Percentiles rank a stretch among this genome's conserved stretches.
Conservation (phyloP, 2,329 filamentous ascomycete species). For the Ophiostoma ulmi region DNA sequence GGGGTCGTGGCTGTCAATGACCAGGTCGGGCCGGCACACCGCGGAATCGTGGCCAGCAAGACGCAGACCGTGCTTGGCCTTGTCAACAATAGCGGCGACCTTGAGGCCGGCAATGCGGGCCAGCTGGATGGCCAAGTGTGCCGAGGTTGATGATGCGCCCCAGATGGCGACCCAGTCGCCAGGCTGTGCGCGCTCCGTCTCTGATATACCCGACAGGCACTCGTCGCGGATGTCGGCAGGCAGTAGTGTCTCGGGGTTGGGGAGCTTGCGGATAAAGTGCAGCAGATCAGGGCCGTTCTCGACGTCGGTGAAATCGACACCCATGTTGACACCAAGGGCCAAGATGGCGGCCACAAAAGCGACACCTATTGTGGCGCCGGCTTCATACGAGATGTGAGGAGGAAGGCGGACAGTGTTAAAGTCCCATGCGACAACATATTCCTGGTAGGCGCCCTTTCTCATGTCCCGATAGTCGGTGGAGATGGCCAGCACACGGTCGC, state of each 20-base stretch:
- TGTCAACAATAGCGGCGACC: conserved; percentile 62
- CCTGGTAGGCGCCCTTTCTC: conserved; percentile 66
- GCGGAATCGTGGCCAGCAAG: conserved; percentile 43
- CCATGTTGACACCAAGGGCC: conserved; percentile 63
- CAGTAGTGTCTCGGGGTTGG: conserved; percentile 39
- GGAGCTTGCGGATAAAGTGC: conserved; percentile 44
- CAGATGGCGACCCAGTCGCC: conserved; percentile 71
- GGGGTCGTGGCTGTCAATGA: conserved; percentile 64
- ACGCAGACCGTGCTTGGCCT: conserved; percentile 58
- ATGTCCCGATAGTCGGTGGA: conserved; percentile 70
- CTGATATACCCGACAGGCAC: conserved; percentile 51
- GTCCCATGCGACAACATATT: conserved; percentile 60
- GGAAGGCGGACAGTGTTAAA: conserved; percentile 63
- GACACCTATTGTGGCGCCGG: conserved; percentile 61
- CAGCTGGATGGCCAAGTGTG: conserved; percentile 61
- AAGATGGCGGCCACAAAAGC: conserved; percentile 66
- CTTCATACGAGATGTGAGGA: conserved; percentile 44
- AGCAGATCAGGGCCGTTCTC: conserved; percentile 56
- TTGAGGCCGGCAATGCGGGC: conserved; percentile 60
- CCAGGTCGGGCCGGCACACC: conserved; percentile 48
- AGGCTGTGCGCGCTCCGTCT: conserved; percentile 48
- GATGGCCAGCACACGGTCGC: conserved; percentile 59
- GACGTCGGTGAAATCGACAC: conserved; percentile 55
- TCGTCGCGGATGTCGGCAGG: conserved; percentile 59
- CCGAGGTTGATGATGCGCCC: conserved; percentile 69